Conservation (phyloP, 257 asterid species). For the Paraleonurus japonicus region DNA sequence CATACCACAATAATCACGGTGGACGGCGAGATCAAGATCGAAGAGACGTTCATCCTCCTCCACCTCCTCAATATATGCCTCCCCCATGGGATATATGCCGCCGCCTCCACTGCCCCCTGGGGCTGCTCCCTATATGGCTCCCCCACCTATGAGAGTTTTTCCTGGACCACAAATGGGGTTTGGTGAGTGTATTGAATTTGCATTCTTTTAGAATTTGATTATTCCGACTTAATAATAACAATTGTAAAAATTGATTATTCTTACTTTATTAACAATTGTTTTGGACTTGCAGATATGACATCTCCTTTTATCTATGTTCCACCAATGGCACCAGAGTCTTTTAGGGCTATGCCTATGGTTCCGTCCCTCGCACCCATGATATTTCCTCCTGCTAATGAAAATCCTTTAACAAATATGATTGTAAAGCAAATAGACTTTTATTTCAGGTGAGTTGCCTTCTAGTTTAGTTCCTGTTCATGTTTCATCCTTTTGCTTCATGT, state of each 20-base stretch:
- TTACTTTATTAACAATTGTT: constrained; percentile 16
- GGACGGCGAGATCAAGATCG: constrained; percentile 75
- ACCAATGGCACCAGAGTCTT: constrained; percentile 54
- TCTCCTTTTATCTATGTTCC: constrained; percentile 43
- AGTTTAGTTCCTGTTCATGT: not conserved
- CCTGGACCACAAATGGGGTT: constrained; percentile 49
- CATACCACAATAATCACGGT: constrained; percentile 61
- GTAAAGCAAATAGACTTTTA: constrained; percentile 76
- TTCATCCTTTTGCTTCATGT: not conserved
- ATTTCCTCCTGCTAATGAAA: constrained; percentile 40
- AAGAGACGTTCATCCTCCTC: constrained; percentile 50
- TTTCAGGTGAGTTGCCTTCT: constrained; percentile 57
- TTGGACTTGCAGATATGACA: constrained; percentile 52
- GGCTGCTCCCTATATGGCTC: constrained; percentile 48
- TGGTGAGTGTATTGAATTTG: constrained; percentile 45
- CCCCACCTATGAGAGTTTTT: constrained; percentile 53
- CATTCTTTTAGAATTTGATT: constrained; percentile 5
- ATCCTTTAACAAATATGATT: constrained; percentile 43
- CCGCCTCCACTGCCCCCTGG: constrained; percentile 63
- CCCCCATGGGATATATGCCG: constrained; percentile 52
- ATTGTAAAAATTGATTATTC: constrained; percentile 1
- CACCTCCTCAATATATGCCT: constrained; percentile 47
- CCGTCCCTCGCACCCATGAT: constrained; percentile 47
- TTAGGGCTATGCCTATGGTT: constrained; percentile 50
- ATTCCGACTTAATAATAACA: too few species aligned